Base-by-base conservation (phyloP, 768 basidiomycete genomes). In the Gloeopeniophorella convolvens region DNA sequence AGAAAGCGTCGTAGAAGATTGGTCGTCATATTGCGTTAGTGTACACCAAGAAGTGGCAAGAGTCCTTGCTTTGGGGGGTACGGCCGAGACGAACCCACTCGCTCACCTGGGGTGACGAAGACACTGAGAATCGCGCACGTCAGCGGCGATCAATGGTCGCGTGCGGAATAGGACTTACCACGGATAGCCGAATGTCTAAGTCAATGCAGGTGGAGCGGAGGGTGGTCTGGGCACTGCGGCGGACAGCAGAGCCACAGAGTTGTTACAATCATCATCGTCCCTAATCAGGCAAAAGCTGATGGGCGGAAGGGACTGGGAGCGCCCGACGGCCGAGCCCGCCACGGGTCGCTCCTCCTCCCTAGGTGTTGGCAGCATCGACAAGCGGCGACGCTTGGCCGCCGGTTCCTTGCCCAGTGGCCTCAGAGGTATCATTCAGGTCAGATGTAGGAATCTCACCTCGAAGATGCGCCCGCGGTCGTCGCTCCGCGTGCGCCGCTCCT, bases 301-400 rank as follows among this genome's bases (percentile, higher is more conserved):
- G 28, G 53, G 52, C 1, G 43, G 42, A 7, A 56, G 46, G 31
- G 41, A 45, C 31, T 48, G 55, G 27, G 55, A 45, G 34, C 48
- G 55, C 56, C 35, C 23, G 15, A 7, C 11, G 3, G 26, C 13
- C 27, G 53, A 47, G 31, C 42, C 46, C 41, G 36, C 44, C 36
- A 37, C 3, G 13, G 36, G 52, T 23, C 47, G 31, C 24, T 54
- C 52, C 42, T 51, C 42, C 32, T 48, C 52, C 39, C 24, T 35
- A 18, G 23, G 9, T 27, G 45, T 21, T 8, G 33, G 32, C 24
- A 55, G 43, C 36, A 31, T 23, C 21, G 53, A 55, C 27, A 58
- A 37, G 10, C 57, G 55, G 37, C 55, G 57, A 46, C 57, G 57
- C 47, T 58, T 58, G 26, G 55, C 49, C 50, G 55, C 50, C 43